phyloP scores from a whole-genome alignment of 352 stramenopile genomes.

The Globisporangium viniferum region DNA sequence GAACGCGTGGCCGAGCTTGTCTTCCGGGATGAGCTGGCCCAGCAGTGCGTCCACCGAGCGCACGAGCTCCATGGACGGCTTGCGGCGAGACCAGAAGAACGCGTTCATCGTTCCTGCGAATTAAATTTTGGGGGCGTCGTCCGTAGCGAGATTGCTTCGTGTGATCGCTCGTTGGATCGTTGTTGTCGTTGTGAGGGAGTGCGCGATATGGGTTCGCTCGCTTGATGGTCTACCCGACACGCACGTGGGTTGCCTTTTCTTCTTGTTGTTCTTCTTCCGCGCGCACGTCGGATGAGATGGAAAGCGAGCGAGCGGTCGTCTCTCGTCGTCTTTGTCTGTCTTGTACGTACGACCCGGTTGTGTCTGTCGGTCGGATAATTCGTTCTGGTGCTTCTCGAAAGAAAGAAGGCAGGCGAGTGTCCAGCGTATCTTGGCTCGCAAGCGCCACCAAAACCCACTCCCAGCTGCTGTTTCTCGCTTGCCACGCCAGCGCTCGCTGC shows the following conservation, averaged over 20 bases:
- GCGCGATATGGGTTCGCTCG: conserved; percentile 9
- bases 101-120: conserved; percentile 45
- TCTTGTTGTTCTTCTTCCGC: neutral
- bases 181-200: neutral
- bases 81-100: conserved; percentile 75
- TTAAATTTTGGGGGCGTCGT: conserved; percentile 1
- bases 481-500: neutral
- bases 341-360: neutral
- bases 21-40: conserved; percentile 51
- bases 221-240: neutral
- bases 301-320: neutral
- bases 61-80: conserved; percentile 73
- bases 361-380: neutral
- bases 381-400: conserved; percentile 5
- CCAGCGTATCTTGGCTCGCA: conserved; percentile 7
- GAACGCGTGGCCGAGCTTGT: conserved; percentile 52
- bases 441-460: conserved; percentile 2
- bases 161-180: conserved; percentile 6
- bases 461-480: neutral
- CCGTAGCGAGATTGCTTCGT: neutral
- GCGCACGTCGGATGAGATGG: conserved; percentile 2
- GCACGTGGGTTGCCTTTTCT: conserved; percentile 5
- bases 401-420: neutral
- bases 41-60: conserved; percentile 64
- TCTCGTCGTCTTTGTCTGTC: neutral